phyloP scores from a whole-genome alignment of 441 rosid species.

The Gossypium trilobum region DNA sequence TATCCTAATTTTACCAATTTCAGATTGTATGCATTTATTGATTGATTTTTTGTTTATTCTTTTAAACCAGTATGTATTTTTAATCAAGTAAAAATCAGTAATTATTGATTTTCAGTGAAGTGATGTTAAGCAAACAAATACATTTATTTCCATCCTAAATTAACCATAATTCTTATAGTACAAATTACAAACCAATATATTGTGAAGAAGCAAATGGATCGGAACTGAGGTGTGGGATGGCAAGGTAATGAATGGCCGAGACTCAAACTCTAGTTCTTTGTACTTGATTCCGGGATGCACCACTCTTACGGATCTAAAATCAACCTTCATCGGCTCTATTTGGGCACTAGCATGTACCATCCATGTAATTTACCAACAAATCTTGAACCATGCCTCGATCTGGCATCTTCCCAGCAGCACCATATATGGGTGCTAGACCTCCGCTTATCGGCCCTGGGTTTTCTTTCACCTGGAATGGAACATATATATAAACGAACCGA shows the following conservation, averaged over 20 bases:
- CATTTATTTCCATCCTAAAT: slow-evolving; percentile 7
- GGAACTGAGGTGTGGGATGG: not conserved
- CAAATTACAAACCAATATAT: not conserved
- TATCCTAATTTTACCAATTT: not conserved
- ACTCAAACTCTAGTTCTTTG: not conserved
- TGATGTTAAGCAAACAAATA: not conserved
- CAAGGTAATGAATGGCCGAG: not conserved
- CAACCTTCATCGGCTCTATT: not conserved
- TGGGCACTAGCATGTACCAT: slow-evolving; percentile 45
- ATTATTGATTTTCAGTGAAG: not conserved
- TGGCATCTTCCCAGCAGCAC: slow-evolving; percentile 90
- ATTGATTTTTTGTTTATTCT: not conserved
- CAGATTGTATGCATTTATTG: not conserved
- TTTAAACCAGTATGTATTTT: not conserved
- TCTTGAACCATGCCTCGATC: slow-evolving; percentile 77
- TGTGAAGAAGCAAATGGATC: not conserved
- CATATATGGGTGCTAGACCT: slow-evolving; percentile 84
- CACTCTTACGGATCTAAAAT: not conserved
- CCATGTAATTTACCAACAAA: slow-evolving; percentile 79
- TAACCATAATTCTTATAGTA: not conserved
- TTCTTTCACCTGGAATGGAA: slow-evolving; percentile 46
- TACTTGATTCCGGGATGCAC: slow-evolving; percentile 30
- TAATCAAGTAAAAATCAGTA: not conserved
- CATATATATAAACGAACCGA: not conserved
- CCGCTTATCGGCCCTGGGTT: slow-evolving; percentile 83